Percentiles rank a stretch among this genome's conserved stretches.
These are phyloP conservation scores for Thielaviopsis populi DNA, from an alignment of 2,329 filamentous ascomycete genomes.

Conservation along the genomic window DNA sequence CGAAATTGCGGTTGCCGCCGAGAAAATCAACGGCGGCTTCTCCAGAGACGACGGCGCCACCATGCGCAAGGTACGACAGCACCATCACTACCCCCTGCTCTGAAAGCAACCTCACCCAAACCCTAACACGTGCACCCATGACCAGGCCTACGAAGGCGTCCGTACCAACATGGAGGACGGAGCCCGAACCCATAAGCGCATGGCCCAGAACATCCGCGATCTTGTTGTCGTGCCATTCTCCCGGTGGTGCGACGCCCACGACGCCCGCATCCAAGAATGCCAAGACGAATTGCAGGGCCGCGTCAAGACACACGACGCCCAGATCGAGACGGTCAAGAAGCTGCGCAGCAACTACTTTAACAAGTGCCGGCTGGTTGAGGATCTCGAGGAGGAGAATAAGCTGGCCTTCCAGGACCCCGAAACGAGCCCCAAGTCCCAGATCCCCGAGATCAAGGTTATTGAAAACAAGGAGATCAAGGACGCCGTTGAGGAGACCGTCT, in stretches of 20 bases:
- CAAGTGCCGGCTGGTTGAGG: constrained; percentile 91
- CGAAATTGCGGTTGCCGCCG: constrained; percentile 68
- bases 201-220: constrained; percentile 89
- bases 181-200: constrained; percentile 80
- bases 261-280: constrained; percentile 76
- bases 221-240: constrained; percentile 88
- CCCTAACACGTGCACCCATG: neutral
- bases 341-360: constrained; percentile 95
- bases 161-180: constrained; percentile 86
- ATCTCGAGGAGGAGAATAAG: constrained; percentile 97
- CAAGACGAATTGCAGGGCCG: constrained; percentile 85
- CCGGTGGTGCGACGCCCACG: constrained; percentile 92
- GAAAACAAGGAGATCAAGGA: constrained; percentile 47
- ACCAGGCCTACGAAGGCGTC: constrained; percentile 82
- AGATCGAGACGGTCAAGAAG: constrained; percentile 81
- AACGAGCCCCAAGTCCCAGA: constrained; percentile 49
- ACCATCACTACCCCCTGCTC: neutral
- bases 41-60: constrained; percentile 86
- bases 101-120: neutral
- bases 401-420: constrained; percentile 85
- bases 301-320: constrained; percentile 85
- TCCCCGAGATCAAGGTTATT: constrained; percentile 80
- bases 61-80: constrained; percentile 64
- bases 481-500: constrained; percentile 63
- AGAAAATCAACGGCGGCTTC: constrained; percentile 74